These are phyloP conservation scores for Bryum argenteum DNA, from an alignment of 225 moss, liverwort and hornwort species.

Conservation along the genomic window DNA sequence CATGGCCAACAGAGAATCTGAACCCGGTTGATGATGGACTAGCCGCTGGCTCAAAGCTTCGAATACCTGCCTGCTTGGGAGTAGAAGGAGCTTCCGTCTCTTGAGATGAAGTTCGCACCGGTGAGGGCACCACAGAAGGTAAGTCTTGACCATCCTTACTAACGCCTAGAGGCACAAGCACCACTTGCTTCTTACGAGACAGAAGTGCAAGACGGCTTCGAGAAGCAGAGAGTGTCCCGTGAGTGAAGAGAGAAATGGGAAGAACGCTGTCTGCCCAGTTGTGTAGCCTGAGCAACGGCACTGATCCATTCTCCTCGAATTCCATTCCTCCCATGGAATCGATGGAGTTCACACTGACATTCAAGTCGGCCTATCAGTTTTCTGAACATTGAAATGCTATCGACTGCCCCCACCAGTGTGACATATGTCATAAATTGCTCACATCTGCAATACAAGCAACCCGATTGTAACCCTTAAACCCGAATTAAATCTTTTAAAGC, in stretches of 20 bases:
- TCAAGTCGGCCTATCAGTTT: slow-evolving; percentile 34
- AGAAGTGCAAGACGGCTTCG: slow-evolving; percentile 71
- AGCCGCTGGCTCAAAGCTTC: slow-evolving; percentile 28
- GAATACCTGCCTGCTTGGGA: slow-evolving; percentile 37
- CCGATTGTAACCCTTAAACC: slow-evolving; percentile 14
- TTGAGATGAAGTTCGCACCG: slow-evolving; percentile 28
- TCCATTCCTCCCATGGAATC: slow-evolving; percentile 39
- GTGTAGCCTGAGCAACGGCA: slow-evolving; percentile 75
- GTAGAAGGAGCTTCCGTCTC: slow-evolving; percentile 38
- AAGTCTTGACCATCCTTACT: slow-evolving; percentile 13
- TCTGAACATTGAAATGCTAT: slow-evolving; percentile 44
- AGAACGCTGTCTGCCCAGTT: slow-evolving; percentile 71
- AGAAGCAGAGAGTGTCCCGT: slow-evolving; percentile 79
- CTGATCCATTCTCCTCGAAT: slow-evolving; percentile 42
- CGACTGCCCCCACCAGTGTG: background rate
- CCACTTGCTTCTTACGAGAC: slow-evolving; percentile 53
- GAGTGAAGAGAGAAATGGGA: slow-evolving; percentile 56
- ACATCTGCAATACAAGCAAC: slow-evolving; percentile 26
- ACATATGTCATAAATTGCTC: slow-evolving; percentile 39
- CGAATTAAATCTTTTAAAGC: background rate
- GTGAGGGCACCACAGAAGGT: slow-evolving; percentile 25
- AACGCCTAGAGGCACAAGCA: slow-evolving; percentile 62
- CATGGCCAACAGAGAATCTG: slow-evolving; percentile 36
- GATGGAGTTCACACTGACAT: slow-evolving; percentile 37
- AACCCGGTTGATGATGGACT: slow-evolving; percentile 24